Evolutionary conservation across 768 basidiomycete species (phyloP).

Genomic region (Crepidotus variabilis): DNA sequence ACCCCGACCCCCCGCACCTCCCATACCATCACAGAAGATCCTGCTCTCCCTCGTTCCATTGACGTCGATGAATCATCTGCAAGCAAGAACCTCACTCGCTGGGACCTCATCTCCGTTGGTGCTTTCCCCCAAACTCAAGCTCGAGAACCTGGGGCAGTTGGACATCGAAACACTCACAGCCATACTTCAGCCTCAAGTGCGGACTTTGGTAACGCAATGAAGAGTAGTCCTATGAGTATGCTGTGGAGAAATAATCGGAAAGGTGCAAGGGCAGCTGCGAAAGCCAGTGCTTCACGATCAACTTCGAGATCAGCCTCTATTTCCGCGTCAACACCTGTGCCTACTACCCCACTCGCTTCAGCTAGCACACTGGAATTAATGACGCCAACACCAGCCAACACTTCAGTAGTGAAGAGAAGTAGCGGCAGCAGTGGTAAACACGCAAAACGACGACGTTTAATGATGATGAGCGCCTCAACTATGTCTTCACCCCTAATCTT

Average conservation of each 20-base stretch:
- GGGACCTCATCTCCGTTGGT: constrained; percentile 72
- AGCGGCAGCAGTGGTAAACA: constrained; percentile 20
- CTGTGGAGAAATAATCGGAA: constrained; percentile 40
- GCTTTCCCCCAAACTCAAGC: constrained; percentile 60
- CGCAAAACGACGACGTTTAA: constrained; percentile 20
- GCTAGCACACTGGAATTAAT: not conserved
- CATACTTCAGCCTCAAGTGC: constrained; percentile 27
- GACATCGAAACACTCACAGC: constrained; percentile 27
- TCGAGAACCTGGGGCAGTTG: constrained; percentile 26
- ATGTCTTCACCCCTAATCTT: constrained; percentile 30
- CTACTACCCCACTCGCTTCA: constrained; percentile 4
- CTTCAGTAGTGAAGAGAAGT: not conserved
- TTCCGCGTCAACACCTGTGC: not conserved
- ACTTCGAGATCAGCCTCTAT: not conserved
- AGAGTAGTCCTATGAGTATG: constrained; percentile 50
- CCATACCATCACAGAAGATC: too few species aligned
- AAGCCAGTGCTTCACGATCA: not conserved
- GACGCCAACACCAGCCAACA: not conserved
- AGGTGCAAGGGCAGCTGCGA: not conserved
- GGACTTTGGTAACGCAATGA: constrained; percentile 48
- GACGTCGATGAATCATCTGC: constrained; percentile 18
- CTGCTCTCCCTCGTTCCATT: too few species aligned
- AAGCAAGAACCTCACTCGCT: constrained; percentile 51
- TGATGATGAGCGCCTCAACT: constrained; percentile 22
- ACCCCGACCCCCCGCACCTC: not conserved